Evolutionary conservation across 257 asterid genomes (phyloP).

Genomic region (Solanum ossicruentum): DNA sequence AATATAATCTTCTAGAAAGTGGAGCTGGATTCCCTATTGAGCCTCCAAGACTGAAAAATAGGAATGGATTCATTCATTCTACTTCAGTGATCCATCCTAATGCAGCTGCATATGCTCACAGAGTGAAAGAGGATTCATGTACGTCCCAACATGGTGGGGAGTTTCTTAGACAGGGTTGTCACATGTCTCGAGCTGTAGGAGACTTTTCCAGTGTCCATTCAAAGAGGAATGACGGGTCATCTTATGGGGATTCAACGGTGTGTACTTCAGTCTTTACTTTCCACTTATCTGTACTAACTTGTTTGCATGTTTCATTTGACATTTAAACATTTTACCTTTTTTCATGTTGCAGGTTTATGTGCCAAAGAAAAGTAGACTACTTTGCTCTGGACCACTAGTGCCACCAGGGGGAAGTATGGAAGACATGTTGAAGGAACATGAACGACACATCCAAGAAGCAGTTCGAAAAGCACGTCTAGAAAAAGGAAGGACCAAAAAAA

Average conservation of each 20-base stretch:
- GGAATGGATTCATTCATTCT: constrained; percentile 36
- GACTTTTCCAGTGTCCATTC: constrained; percentile 8
- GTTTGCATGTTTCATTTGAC: not conserved
- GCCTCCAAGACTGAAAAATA: constrained; percentile 34
- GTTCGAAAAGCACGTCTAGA: constrained; percentile 39
- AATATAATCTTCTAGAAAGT: constrained; percentile 32
- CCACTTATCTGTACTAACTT: not conserved
- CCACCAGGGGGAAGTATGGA: constrained; percentile 54
- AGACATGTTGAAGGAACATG: constrained; percentile 50
- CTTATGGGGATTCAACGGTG: constrained; percentile 11
- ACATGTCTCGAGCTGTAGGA: constrained; percentile 1
- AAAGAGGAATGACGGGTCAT: constrained; percentile 1
- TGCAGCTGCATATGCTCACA: constrained; percentile 27
- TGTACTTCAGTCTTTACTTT: not conserved
- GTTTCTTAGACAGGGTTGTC: constrained; percentile 12
- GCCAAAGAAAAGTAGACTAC: constrained; percentile 29
- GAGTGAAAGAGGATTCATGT: constrained; percentile 19
- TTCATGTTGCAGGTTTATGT: constrained; percentile 20
- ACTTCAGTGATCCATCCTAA: constrained; percentile 62
- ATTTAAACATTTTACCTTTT: not conserved
- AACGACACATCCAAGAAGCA: constrained; percentile 41
- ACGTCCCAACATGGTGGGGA: constrained; percentile 13
- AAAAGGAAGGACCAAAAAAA: constrained; percentile 21
- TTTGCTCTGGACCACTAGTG: constrained; percentile 45
- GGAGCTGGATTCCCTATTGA: constrained; percentile 53